Percentiles rank a stretch among this genome's conserved stretches.
phyloP scores from a whole-genome alignment of 164 flowering plant genomes.

The Hamamelis virginiana region DNA sequence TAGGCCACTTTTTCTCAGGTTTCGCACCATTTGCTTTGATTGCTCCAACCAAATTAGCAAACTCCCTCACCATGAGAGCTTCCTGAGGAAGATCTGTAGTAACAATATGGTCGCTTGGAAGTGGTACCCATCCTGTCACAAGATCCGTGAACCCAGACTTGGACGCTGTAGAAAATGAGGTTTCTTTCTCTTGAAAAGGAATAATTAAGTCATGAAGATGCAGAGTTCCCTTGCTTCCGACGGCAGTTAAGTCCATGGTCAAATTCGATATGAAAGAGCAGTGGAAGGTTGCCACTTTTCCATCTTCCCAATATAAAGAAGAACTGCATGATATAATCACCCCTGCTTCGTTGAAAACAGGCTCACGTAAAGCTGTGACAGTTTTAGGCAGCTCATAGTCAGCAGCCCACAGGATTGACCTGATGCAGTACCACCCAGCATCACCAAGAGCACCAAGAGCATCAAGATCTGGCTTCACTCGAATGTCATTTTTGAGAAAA shows the following conservation, averaged over 20 bases:
- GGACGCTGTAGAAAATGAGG: slow-evolving; percentile 30
- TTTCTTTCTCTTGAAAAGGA: slow-evolving; percentile 55
- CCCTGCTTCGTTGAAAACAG: slow-evolving; percentile 55
- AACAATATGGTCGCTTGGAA: slow-evolving; percentile 50
- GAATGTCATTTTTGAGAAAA: slow-evolving; percentile 66
- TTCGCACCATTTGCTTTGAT: slow-evolving; percentile 39
- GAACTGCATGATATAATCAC: slow-evolving; percentile 63
- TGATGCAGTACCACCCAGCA: slow-evolving; percentile 70
- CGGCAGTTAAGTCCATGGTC: slow-evolving; percentile 56
- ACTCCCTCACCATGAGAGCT: slow-evolving; percentile 67
- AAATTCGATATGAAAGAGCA: slow-evolving; percentile 61
- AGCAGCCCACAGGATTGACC: slow-evolving; percentile 49
- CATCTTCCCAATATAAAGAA: slow-evolving; percentile 60
- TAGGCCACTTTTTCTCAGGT: slow-evolving; percentile 63
- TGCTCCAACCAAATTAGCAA: slow-evolving; percentile 43
- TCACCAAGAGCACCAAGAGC: slow-evolving; percentile 77
- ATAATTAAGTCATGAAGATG: slow-evolving; percentile 57
- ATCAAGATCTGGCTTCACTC: slow-evolving; percentile 77
- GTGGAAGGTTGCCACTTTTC: slow-evolving; percentile 54
- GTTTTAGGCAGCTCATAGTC: slow-evolving; percentile 63
- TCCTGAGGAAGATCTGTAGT: slow-evolving; percentile 65
- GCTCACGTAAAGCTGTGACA: slow-evolving; percentile 46
- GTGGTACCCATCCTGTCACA: slow-evolving; percentile 37
- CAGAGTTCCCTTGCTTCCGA: slow-evolving; percentile 59
- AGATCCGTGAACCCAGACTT: slow-evolving; percentile 36